phyloP scores from a whole-genome alignment of 306 rosid species.

The Abrus precatorius region DNA sequence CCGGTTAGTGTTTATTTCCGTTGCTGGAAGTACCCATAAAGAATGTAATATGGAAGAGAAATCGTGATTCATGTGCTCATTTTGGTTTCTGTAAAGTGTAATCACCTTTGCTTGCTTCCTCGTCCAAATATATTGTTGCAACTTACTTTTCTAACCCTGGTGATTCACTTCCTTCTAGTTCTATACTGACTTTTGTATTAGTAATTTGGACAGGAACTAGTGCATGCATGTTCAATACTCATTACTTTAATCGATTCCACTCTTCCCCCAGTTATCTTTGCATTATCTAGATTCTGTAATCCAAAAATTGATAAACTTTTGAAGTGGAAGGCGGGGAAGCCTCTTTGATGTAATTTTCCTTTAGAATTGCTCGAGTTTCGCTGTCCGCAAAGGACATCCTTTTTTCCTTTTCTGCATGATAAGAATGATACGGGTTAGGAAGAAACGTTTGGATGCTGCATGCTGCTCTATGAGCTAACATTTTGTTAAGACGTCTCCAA shows the following conservation, averaged over 20 bases:
- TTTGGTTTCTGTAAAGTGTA: slow-evolving; percentile 44
- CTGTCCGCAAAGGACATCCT: slow-evolving; percentile 11
- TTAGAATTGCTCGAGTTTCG: slow-evolving; percentile 10
- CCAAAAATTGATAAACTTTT: not conserved
- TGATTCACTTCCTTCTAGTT: slow-evolving; percentile 5
- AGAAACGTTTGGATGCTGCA: slow-evolving; percentile 31
- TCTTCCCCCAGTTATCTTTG: too few species aligned
- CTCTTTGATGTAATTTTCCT: slow-evolving; percentile 19
- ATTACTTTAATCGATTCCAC: not conserved
- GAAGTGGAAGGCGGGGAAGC: not conserved
- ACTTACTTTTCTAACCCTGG: not conserved
- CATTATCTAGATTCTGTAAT: not conserved
- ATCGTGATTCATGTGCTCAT: slow-evolving; percentile 45
- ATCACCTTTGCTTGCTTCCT: slow-evolving; percentile 35
- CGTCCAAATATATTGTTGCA: not conserved
- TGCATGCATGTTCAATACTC: slow-evolving; percentile 34
- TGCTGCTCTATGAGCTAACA: slow-evolving; percentile 1
- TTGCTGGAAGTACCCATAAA: slow-evolving; percentile 35
- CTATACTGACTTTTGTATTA: not conserved
- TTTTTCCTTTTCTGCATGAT: slow-evolving; percentile 30
- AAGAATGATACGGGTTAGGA: slow-evolving; percentile 9
- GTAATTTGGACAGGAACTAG: not conserved
- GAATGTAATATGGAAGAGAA: slow-evolving; percentile 49
- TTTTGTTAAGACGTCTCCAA: slow-evolving; percentile 26
- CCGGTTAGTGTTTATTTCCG: slow-evolving; percentile 30